Evolutionary conservation across 129 eudicot genomes (phyloP).

Genomic region (Silybum marianum): DNA sequence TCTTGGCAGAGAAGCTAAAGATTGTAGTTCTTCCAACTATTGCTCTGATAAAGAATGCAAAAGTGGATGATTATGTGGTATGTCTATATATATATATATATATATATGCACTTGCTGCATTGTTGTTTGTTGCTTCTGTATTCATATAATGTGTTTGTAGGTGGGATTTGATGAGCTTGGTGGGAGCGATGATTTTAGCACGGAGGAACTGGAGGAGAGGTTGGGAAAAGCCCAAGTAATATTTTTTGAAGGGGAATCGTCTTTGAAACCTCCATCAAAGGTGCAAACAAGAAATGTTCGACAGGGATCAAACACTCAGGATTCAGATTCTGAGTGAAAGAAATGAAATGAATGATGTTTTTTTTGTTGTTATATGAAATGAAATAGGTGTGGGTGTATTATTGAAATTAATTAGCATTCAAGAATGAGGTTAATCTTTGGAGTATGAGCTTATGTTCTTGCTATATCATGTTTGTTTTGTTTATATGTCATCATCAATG

Average conservation of each 20-base stretch:
- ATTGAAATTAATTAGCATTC: neutral
- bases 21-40: constrained; percentile 92
- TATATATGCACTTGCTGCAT: neutral
- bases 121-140: neutral
- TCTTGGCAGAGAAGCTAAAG: constrained; percentile 85
- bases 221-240: constrained; percentile 81
- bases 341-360: neutral
- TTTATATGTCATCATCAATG: neutral
- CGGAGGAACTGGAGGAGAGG: constrained; percentile 90
- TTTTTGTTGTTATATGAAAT: neutral
- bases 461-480: neutral
- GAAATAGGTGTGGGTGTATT: neutral
- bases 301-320: constrained; percentile 68
- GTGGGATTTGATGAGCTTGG: constrained; percentile 98
- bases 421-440: neutral
- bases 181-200: constrained; percentile 83
- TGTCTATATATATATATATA: neutral
- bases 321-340: constrained; percentile 75
- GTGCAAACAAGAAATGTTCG: constrained; percentile 68
- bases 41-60: constrained; percentile 87
- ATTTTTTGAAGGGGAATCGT: constrained; percentile 82
- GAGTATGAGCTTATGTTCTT: neutral
- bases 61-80: constrained; percentile 99
- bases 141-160: constrained; percentile 36
- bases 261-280: constrained; percentile 51